Evolutionary conservation across 805 yeast species (phyloP), one percentile per base, ranked within the genome.

Genomic region (Lipomyces chichibuensis): DNA sequence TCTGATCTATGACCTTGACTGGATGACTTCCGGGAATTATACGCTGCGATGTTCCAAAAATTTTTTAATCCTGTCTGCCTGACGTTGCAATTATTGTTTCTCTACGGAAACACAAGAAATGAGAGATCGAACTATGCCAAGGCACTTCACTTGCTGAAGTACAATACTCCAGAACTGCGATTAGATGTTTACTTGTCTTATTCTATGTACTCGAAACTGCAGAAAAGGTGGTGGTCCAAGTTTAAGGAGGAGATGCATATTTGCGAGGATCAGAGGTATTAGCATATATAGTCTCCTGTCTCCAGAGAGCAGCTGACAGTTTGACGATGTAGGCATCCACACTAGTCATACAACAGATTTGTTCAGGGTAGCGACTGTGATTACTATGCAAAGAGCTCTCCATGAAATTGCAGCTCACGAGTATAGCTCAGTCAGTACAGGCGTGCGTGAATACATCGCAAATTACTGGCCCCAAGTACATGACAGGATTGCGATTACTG

Each of bases 191-290:
- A 51, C 54, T 17, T 51, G 54, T 25, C 54, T 51, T 51, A 51
- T 51, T 51, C 54, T 51, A 8, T 13, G 29, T 37, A 37, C 43
- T 51, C 17, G 54, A 11, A 51, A 7, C 17, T 51, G 54, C 27
- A 51, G 54, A 17, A 51, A 51, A 51, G 54, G 25, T 51, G 54
- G 54, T 51, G n/a, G n/a, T n/a, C 54, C 17, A 51, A 51, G 54
- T 51, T 13, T 51, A 51, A 17, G 25, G 20, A 8, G 54, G 54
- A 51, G 54, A 17, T 17, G 54, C 3, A 51, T 11, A 51, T 51
- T 51, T 13, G 25, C 20, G 54, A 51, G 54, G 54, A 51, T 14
- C 54, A 51, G 25, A 51, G 9, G 54, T 51, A 51, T 51, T 51
- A 51, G 52, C 52, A 46, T 7, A 5, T 46, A 11, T 25, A 2